phyloP scores from a whole-genome alignment of 768 basidiomycete species.

The Hericium coralloides region DNA sequence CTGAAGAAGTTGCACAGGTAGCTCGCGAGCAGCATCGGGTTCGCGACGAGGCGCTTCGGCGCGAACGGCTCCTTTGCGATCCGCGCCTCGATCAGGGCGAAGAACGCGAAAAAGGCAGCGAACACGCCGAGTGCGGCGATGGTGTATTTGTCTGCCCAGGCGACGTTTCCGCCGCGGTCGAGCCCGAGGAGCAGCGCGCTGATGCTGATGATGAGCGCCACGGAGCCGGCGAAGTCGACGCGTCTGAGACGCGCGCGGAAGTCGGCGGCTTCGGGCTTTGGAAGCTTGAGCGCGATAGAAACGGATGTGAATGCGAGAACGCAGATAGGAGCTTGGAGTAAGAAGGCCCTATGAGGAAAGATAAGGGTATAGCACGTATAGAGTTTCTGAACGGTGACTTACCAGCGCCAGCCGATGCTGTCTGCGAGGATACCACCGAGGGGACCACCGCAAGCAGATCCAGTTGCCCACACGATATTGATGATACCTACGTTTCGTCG shows the following conservation, averaged over 20 bases:
- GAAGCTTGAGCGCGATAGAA: conserved; percentile 45
- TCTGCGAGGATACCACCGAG: conserved; percentile 56
- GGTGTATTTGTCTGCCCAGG: conserved; percentile 20
- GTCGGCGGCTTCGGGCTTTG: conserved; percentile 30
- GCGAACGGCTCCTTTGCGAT: conserved; percentile 53
- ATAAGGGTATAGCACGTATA: not conserved
- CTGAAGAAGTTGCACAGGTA: conserved; percentile 56
- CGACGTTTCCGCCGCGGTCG: conserved; percentile 31
- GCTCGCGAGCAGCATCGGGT: conserved; percentile 39
- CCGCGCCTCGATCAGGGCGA: conserved; percentile 37
- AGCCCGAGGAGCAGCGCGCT: conserved; percentile 50
- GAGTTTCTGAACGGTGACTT: not conserved
- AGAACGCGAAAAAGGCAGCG: conserved; percentile 19
- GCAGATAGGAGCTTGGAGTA: conserved; percentile 50
- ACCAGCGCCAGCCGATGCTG: conserved; percentile 63
- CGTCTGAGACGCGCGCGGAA: conserved; percentile 45
- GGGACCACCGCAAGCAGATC: conserved; percentile 52
- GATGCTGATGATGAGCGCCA: conserved; percentile 44
- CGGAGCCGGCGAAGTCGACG: conserved; percentile 54
- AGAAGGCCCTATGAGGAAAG: conserved; percentile 37
- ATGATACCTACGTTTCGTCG: conserved; percentile 33
- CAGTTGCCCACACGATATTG: conserved; percentile 51
- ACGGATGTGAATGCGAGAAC: conserved; percentile 45
- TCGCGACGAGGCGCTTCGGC: conserved; percentile 43
- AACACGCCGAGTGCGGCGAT: conserved; percentile 12